These are phyloP conservation scores for Austroboletus novae-zelandiae DNA, from an alignment of 1,284 basidiomycete genomes.

Conservation along the genomic window DNA sequence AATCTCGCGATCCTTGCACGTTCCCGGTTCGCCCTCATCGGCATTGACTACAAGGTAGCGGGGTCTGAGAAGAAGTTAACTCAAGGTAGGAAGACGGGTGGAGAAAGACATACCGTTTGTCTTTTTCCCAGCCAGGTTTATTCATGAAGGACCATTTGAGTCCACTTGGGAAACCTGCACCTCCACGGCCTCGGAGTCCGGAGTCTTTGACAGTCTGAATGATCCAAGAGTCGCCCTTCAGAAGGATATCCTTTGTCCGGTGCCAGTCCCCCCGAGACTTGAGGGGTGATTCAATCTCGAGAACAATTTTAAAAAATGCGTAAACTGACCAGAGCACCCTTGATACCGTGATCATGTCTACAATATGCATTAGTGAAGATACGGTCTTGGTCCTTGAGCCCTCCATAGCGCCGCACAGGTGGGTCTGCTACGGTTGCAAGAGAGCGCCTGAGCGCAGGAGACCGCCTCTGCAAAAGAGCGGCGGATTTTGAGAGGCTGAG, in stretches of 20 bases:
- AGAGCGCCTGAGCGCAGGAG: slow-evolving; percentile 35
- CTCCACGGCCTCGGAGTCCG: slow-evolving; percentile 93
- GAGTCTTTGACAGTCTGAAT: slow-evolving; percentile 96
- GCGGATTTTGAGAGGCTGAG: slow-evolving; percentile 29
- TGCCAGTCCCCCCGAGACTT: slow-evolving; percentile 97
- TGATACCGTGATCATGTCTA: slow-evolving; percentile 84
- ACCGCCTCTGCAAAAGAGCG: slow-evolving; percentile 19
- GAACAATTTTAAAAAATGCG: neutral
- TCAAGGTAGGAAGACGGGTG: neutral
- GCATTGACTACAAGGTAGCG: slow-evolving; percentile 98
- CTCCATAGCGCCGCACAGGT: slow-evolving; percentile 84
- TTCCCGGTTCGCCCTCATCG: slow-evolving; percentile 98
- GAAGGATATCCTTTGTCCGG: slow-evolving; percentile 91
- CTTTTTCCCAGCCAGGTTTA: slow-evolving; percentile 98
- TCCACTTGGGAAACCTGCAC: slow-evolving; percentile 96
- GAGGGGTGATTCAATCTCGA: neutral
- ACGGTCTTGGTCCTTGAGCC: slow-evolving; percentile 90
- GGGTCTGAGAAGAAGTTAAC: slow-evolving; percentile 49
- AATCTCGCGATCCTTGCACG: slow-evolving; percentile 99
- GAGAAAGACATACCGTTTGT: slow-evolving; percentile 60
- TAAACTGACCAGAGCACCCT: slow-evolving; percentile 74
- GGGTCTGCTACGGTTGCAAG: slow-evolving; percentile 82
- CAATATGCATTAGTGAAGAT: slow-evolving; percentile 90
- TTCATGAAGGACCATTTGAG: slow-evolving; percentile 99
- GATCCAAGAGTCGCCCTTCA: slow-evolving; percentile 97